phyloP scores from a whole-genome alignment of 257 asterid species.

The Solanum bulbocastanum region DNA sequence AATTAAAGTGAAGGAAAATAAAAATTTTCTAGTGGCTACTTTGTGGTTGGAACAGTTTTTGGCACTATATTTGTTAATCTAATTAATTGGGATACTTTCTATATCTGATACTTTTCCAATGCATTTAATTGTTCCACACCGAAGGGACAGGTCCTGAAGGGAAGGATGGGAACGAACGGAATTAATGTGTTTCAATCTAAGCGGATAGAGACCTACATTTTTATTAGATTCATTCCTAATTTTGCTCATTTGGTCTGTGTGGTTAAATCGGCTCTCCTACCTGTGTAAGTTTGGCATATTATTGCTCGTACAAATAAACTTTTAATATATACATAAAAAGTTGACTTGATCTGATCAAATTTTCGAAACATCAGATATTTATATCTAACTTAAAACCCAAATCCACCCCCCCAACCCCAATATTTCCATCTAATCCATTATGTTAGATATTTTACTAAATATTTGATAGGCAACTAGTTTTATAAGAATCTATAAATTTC shows the following conservation, averaged over 20 bases:
- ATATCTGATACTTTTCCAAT: not conserved
- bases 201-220: too few relatives aligned
- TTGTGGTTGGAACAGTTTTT: not conserved
- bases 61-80: not conserved
- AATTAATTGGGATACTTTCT: not conserved
- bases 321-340: not conserved
- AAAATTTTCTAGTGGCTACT: not conserved
- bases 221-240: too few relatives aligned
- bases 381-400: not conserved
- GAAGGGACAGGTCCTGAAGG: too few relatives aligned
- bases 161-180: too few relatives aligned
- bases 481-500: not conserved
- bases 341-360: not conserved
- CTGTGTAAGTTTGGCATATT: not conserved
- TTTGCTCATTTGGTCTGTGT: too few relatives aligned
- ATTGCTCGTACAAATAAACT: not conserved
- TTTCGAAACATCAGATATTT: not conserved
- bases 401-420: too few relatives aligned
- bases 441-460: not conserved
- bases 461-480: not conserved
- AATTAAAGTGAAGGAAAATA: not conserved
- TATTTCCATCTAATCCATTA: not conserved
- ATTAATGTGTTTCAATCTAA: too few relatives aligned
- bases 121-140: not conserved
- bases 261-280: too few relatives aligned